phyloP scores from a whole-genome alignment of 352 stramenopile species.

The Phytophthora europaea region DNA sequence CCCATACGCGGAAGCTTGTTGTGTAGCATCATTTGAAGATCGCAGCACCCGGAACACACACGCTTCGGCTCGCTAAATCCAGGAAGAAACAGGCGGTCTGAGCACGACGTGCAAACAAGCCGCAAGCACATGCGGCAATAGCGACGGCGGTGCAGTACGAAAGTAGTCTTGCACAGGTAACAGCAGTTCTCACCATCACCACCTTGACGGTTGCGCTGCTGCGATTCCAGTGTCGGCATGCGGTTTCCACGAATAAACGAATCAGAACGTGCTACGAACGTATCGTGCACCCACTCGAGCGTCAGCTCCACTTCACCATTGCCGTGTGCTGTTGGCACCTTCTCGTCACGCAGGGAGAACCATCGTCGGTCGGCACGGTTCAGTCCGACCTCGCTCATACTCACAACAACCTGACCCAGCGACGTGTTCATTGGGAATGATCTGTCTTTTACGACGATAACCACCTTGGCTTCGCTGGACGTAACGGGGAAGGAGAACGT shows the following conservation, averaged over 20 bases:
- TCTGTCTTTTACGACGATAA: conserved; percentile 79
- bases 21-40: conserved; percentile 91
- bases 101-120: conserved; percentile 87
- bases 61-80: conserved; percentile 90
- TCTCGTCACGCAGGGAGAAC: conserved; percentile 86
- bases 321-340: conserved; percentile 60
- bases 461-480: conserved; percentile 73
- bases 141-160: conserved; percentile 80
- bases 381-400: conserved; percentile 83
- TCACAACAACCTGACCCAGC: conserved; percentile 77
- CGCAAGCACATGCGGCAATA: conserved; percentile 91
- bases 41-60: conserved; percentile 86
- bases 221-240: conserved; percentile 46
- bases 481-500: conserved; percentile 91
- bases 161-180: conserved; percentile 87
- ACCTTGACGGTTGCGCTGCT: conserved; percentile 29
- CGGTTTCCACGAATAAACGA: conserved; percentile 85
- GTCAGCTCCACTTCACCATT: conserved; percentile 91
- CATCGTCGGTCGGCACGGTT: conserved; percentile 85
- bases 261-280: conserved; percentile 89
- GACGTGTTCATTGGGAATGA: conserved; percentile 82
- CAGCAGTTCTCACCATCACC: conserved; percentile 65
- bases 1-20: conserved; percentile 82
- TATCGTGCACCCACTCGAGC: conserved; percentile 92
- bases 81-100: conserved; percentile 85